Percentiles rank a stretch among this genome's conserved stretches.
Conservation (phyloP, 768 basidiomycete genomes). For the Clitopilus passeckerianus region DNA sequence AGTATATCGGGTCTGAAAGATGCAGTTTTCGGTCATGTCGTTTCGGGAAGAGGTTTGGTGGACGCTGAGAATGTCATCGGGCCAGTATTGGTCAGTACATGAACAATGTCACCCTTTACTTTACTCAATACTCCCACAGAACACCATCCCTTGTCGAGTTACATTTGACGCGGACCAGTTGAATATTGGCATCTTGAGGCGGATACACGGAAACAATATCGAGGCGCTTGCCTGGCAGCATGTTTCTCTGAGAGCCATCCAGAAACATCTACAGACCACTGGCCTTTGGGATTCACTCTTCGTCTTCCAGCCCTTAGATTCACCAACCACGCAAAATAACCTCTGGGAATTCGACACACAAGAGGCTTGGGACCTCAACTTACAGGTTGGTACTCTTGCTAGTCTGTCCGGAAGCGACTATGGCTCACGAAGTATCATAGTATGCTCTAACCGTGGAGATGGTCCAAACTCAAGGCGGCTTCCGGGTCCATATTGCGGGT, state of each 20-base stretch:
- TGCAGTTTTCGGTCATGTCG: constrained; percentile 40
- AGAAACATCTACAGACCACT: constrained; percentile 22
- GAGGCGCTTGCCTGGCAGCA: constrained; percentile 39
- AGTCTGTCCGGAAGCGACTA: too few relatives aligned
- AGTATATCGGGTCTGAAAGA: constrained; percentile 28
- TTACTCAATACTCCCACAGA: constrained; percentile 20
- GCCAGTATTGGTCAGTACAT: constrained; percentile 36
- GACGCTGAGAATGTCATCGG: constrained; percentile 39
- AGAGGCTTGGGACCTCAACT: constrained; percentile 11
- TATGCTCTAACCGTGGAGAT: constrained; percentile 41
- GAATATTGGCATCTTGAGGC: constrained; percentile 28
- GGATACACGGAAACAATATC: constrained; percentile 32
- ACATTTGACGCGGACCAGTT: constrained; percentile 15
- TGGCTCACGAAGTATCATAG: constrained; percentile 16
- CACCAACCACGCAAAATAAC: constrained; percentile 11
- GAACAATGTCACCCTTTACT: not conserved
- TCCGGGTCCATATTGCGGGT: constrained; percentile 31
- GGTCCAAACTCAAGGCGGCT: constrained; percentile 21
- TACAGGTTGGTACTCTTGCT: constrained; percentile 16
- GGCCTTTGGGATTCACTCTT: constrained; percentile 38
- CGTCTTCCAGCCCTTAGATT: constrained; percentile 31
- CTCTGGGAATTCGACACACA: constrained; percentile 24
- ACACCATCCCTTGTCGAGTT: constrained; percentile 40
- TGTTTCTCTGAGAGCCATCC: constrained; percentile 36
- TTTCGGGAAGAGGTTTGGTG: constrained; percentile 37